A percentile compares a stretch with the other conserved stretches of the same genome.
Conservation (phyloP, 1,284 basidiomycete genomes). For the Gymnopus androsaceus region DNA sequence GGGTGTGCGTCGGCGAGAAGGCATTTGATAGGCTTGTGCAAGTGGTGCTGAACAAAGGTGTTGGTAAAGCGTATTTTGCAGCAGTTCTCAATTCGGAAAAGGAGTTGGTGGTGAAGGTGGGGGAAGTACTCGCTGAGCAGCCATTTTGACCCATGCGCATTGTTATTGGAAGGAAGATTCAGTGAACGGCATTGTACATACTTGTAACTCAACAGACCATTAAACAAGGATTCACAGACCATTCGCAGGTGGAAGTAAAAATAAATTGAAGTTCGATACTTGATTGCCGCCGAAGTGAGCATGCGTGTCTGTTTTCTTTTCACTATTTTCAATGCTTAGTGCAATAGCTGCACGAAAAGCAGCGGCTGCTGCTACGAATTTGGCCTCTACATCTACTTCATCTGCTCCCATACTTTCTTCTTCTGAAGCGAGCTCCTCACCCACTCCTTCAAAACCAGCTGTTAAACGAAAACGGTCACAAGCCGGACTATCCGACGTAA, state of each 20-base stretch:
- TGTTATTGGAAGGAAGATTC: too few relatives aligned
- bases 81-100: conserved; percentile 50
- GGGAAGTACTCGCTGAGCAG: conserved; percentile 52
- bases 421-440: neutral
- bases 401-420: neutral
- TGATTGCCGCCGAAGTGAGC: too few relatives aligned
- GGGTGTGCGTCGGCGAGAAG: neutral
- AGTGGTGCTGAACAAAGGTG: conserved; percentile 41
- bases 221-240: too few relatives aligned
- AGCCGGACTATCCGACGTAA: neutral
- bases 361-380: conserved; percentile 34
- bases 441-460: conserved; percentile 7
- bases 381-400: conserved; percentile 23
- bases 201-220: too few relatives aligned
- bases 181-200: too few relatives aligned
- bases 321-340: conserved; percentile 66
- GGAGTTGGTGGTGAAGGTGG: conserved; percentile 50
- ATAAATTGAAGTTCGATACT: too few relatives aligned
- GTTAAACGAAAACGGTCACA: conserved; percentile 34
- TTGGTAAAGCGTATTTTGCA: conserved; percentile 56
- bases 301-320: too few relatives aligned
- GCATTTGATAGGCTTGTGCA: conserved; percentile 43
- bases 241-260: too few relatives aligned
- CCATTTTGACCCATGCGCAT: conserved; percentile 32
- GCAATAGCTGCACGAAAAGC: conserved; percentile 64